Evolutionary conservation across 2,329 filamentous ascomycete species (phyloP), one percentile per base, ranked within the genome.

Genomic region (Aspergillus latus): DNA sequence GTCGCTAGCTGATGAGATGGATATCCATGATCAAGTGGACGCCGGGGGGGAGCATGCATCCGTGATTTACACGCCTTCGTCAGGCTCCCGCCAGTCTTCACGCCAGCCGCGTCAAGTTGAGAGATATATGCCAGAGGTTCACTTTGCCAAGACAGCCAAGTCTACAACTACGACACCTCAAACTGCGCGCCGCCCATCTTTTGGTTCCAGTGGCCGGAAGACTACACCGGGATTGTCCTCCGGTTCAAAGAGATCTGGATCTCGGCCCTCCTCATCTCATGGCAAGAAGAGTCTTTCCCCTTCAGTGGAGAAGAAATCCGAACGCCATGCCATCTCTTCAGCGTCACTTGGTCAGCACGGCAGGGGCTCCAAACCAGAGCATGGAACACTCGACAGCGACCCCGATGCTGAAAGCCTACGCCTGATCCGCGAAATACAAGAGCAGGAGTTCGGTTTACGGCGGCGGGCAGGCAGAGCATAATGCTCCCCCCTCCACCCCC

Each of bases 361-460:
- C 54, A 72, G 71, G 59, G 64, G 62, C 51, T 42, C 53, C 21
- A 71, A 71, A 46, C 63, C 66, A 44, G 65, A 70, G 6, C 64
- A 63, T 42, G 40, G 54, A 30, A 61, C 64, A 36, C 50, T 61
- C n/a, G 68, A 74, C 16, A 64, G 67, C 30, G 70, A 70, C 21
- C 65, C 70, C 7, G 76, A 78, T 60, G 69, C 71, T 6, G 76
- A 78, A 54, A 78, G 74, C 51, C 60, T 78, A 59, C 73, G 70
- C 49, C 59, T 78, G 46, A 78, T 78, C 47, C 72, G 74, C 55
- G 74, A 77, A 63, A 60, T 78, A 32, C 76, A 78, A 57, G 76
- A 77, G 61, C 72, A 76, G 54, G 76, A 78, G 28, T 77, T 77
- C 52, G 74, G 76, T 28, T 64, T 78, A 49, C 69, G 76, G 42